Evolutionary conservation across 1,139 yeast genomes (phyloP), one percentile per base, ranked within the genome.

Genomic region (Suhomyces bolitotheri): DNA sequence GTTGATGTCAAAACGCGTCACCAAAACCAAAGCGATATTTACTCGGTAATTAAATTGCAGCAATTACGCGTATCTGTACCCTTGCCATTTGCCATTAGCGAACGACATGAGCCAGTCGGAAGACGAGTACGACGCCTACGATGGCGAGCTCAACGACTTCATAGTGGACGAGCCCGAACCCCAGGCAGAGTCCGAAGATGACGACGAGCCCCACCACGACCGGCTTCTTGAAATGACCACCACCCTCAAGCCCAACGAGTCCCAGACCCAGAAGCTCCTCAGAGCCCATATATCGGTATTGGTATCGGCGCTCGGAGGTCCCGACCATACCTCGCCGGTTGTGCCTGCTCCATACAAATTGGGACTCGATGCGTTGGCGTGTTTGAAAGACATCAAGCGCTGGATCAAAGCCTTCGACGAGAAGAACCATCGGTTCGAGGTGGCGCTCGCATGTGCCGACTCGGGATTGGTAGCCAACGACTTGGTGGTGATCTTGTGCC

Each of bases 321-420:
- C 78, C 0, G 95, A 87, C 55, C 72, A 78, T 35, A 60, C 83
- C 0, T 54, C 69, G 3, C 53, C 70, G 0, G 49, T 54, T 3
- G 44, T 55, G 3, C 70, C 69, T 0, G 64, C 68, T 3, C 80
- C 82, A 0, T 92, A 92, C 53, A 78, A 77, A 45, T 70, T 90
- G 3, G 98, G 98, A 8, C 90, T 84, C 46, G 97, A 92, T 54
- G 96, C 97, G 2, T 62, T 86, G 41, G 90, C 90, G 1, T 88
- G 97, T 59, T 64, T 92, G 23, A 83, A 86, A 49, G 98, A 92
- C 62, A 62, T 92, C 43, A 88, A 87, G 55, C 71, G 85, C 47
- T 90, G 97, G 96, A 75, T 92, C 37, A 78, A 78, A 46, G 72
- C 84, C 1, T 92, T 87, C 33, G 98, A 92, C 56, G 95, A 87